A percentile compares a stretch with the other conserved stretches of the same genome.
Evolutionary conservation across 2,329 filamentous ascomycete species (phyloP).

Genomic region (Nemania sp.): DNA sequence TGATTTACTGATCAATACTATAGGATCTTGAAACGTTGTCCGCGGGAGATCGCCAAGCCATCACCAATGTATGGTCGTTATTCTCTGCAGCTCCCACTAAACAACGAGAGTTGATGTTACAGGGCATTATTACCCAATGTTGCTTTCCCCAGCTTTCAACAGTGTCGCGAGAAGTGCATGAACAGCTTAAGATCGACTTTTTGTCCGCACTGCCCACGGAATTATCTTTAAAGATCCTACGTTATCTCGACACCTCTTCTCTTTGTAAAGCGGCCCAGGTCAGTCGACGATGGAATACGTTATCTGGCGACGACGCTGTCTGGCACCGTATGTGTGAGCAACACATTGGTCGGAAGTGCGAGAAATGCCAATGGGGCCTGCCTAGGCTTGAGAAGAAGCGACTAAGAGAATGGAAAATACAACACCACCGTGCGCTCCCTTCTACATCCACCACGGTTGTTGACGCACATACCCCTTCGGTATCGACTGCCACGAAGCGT

Average conservation of each 20-base stretch:
- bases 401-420: constrained; percentile 85
- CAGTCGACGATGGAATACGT: constrained; percentile 83
- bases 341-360: constrained; percentile 84
- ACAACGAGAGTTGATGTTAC: constrained; percentile 94
- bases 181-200: constrained; percentile 98
- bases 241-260: constrained; percentile 91
- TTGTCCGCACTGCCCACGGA: constrained; percentile 88
- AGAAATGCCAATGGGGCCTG: constrained; percentile 94
- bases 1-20: constrained; percentile 5
- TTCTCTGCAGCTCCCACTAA: constrained; percentile 96
- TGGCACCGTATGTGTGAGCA: constrained; percentile 99
- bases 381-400: constrained; percentile 90
- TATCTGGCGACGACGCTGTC: constrained; percentile 97
- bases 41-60: constrained; percentile 89
- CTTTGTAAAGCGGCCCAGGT: constrained; percentile 97
- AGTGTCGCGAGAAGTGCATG: constrained; percentile 88
- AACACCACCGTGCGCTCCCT: constrained; percentile 69
- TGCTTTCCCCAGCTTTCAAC: constrained; percentile 97
- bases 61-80: constrained; percentile 96
- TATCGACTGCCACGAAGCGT: constrained; percentile 51
- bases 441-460: constrained; percentile 25
- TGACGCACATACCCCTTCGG: constrained; percentile 26
- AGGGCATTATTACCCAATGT: constrained; percentile 95
- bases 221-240: constrained; percentile 92
- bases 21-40: constrained; percentile 86